phyloP scores from a whole-genome alignment of 2,329 filamentous ascomycete genomes.

The Catunica adiposa region DNA sequence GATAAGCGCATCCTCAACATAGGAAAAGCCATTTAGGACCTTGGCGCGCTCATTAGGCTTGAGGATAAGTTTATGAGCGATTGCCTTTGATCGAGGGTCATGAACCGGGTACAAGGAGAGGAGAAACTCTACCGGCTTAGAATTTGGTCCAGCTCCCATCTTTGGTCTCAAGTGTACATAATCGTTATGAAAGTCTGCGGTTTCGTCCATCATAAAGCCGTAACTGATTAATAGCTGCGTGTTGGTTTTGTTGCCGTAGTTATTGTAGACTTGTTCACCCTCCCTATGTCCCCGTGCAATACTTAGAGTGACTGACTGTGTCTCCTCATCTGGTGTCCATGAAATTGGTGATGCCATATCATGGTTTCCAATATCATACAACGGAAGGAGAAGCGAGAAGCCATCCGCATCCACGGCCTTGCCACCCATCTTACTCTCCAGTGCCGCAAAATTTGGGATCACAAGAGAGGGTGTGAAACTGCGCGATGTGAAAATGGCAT shows the following conservation, averaged over 20 bases:
- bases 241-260: constrained; percentile 60
- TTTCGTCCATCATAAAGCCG: constrained; percentile 39
- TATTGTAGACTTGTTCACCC: constrained; percentile 47
- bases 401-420: constrained; percentile 20
- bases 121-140: constrained; percentile 28
- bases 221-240: constrained; percentile 51
- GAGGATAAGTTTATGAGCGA: constrained; percentile 1
- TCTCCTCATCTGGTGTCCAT: constrained; percentile 31
- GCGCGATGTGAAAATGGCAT: constrained; percentile 46
- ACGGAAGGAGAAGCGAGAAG: constrained; percentile 51
- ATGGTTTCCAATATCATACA: constrained; percentile 60
- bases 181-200: constrained; percentile 37
- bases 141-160: constrained; percentile 15
- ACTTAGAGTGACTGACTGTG: constrained; percentile 27
- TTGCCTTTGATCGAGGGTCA: constrained; percentile 31
- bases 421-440: constrained; percentile 15
- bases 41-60: constrained; percentile 17
- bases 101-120: constrained; percentile 34
- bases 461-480: constrained; percentile 48
- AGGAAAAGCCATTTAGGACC: constrained; percentile 29
- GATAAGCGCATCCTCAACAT: constrained; percentile 37
- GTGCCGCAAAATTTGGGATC: constrained; percentile 23
- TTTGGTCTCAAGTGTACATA: constrained; percentile 40
- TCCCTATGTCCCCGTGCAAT: constrained; percentile 28
- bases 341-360: constrained; percentile 39